phyloP scores from a whole-genome alignment of 306 rosid genomes.

The Begonia fuchsioides region DNA sequence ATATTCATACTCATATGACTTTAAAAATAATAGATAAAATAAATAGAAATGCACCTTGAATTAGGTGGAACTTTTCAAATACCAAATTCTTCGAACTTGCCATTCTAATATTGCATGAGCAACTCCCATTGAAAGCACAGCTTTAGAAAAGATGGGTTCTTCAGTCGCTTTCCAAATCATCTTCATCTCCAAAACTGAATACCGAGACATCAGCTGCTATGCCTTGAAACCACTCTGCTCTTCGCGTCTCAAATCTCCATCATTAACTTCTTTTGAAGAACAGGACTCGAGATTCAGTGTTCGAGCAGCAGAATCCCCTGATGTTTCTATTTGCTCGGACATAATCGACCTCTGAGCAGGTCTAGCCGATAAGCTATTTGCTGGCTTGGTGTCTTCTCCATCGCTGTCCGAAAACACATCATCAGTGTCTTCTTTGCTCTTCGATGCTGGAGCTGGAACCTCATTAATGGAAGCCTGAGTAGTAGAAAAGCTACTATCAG shows the following conservation, averaged over 20 bases:
- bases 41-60: too few species aligned
- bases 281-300: conserved; percentile 10
- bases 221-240: conserved; percentile 46
- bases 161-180: conserved; percentile 83
- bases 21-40: too few species aligned
- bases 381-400: conserved; percentile 36
- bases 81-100: too few species aligned
- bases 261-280: conserved; percentile 24
- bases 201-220: conserved; percentile 97
- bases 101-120: too few species aligned
- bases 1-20: too few species aligned
- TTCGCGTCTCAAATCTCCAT: conserved; percentile 15
- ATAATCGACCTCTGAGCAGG: conserved; percentile 27
- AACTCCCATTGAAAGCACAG: too few species aligned
- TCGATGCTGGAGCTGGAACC: conserved; percentile 20
- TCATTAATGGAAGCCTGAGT: conserved; percentile 18
- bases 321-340: conserved; percentile 14
- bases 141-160: background rate
- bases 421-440: conserved; percentile 43
- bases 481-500: conserved; percentile 22
- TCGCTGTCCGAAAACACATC: conserved; percentile 87
- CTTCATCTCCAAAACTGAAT: conserved; percentile 78
- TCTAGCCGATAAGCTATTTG: conserved; percentile 14
- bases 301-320: conserved; percentile 18
- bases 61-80: too few species aligned